phyloP scores from a whole-genome alignment of 2,329 filamentous ascomycete genomes.

The Fusarium sp. region DNA sequence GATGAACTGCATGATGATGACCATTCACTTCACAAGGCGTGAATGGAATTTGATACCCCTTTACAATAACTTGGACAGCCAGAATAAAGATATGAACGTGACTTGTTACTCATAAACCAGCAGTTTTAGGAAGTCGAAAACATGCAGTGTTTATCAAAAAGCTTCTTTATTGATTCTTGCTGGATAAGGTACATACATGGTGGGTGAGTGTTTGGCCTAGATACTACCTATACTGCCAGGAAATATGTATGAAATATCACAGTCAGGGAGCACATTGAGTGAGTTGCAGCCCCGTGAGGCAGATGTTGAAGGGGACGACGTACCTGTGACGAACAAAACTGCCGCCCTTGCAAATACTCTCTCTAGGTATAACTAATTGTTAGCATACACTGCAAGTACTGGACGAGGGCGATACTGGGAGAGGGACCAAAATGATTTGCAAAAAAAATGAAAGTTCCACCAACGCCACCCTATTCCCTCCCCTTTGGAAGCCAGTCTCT shows the following conservation, averaged over 20 bases:
- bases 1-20: slow-evolving; percentile 42
- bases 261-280: not conserved
- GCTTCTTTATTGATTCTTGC: not conserved
- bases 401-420: slow-evolving; percentile 1
- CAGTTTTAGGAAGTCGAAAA: not conserved
- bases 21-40: slow-evolving; percentile 34
- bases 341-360: slow-evolving; percentile 16
- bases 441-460: slow-evolving; percentile 28
- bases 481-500: slow-evolving; percentile 17
- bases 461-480: slow-evolving; percentile 27
- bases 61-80: slow-evolving; percentile 11
- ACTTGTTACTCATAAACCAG: not conserved
- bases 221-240: not conserved
- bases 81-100: not conserved
- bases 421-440: slow-evolving; percentile 34
- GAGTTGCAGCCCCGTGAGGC: not conserved
- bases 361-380: slow-evolving; percentile 24
- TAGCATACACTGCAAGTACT: slow-evolving; percentile 36
- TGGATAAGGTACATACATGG: not conserved
- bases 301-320: slow-evolving; percentile 16
- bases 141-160: not conserved
- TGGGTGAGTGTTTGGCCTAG: not conserved
- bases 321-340: slow-evolving; percentile 37
- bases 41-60: slow-evolving; percentile 46
- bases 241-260: not conserved